Evolutionary conservation across 768 basidiomycete genomes (phyloP).

Genomic region (Rhodocollybia butyracea): DNA sequence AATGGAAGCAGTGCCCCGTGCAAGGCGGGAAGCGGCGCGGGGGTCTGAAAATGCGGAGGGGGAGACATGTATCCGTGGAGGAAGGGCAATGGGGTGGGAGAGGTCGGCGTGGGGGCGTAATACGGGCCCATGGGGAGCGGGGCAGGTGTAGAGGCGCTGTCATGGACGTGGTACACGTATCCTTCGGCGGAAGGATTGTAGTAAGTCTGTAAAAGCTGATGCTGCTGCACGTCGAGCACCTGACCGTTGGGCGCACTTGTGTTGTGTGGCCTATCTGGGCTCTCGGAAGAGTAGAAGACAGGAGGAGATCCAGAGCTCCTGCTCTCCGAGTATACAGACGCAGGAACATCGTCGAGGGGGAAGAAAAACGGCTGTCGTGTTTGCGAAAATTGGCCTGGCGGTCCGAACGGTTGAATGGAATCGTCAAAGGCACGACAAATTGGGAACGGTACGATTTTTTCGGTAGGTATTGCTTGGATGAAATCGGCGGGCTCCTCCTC

Average conservation of each 20-base stretch:
- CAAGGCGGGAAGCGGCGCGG: not conserved
- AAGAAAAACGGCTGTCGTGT: slow-evolving; percentile 30
- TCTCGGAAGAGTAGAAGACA: not conserved
- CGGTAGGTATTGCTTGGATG: not conserved
- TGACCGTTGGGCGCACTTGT: no score
- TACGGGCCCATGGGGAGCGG: not conserved
- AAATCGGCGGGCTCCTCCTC: not conserved
- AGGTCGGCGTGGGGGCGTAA: not conserved
- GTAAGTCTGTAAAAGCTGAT: not conserved
- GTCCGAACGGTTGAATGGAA: slow-evolving; percentile 5
- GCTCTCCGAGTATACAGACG: no score
- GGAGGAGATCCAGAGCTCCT: slow-evolving; percentile 2
- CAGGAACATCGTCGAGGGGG: slow-evolving; percentile 11
- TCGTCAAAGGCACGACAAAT: slow-evolving; percentile 9
- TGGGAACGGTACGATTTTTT: slow-evolving; percentile 16
- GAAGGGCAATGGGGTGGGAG: not conserved
- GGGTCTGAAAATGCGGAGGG: not conserved
- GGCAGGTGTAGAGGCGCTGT: not conserved
- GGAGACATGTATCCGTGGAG: not conserved
- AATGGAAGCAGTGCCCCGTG: not conserved
- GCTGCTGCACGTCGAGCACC: no score
- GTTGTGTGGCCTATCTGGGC: no score
- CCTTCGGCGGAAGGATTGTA: not conserved
- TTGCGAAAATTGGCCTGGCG: slow-evolving; percentile 31
- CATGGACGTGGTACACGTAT: not conserved